These are phyloP conservation scores for Trichoderma guizhouense DNA, from an alignment of 2,329 filamentous ascomycete species.

Conservation along the genomic window DNA sequence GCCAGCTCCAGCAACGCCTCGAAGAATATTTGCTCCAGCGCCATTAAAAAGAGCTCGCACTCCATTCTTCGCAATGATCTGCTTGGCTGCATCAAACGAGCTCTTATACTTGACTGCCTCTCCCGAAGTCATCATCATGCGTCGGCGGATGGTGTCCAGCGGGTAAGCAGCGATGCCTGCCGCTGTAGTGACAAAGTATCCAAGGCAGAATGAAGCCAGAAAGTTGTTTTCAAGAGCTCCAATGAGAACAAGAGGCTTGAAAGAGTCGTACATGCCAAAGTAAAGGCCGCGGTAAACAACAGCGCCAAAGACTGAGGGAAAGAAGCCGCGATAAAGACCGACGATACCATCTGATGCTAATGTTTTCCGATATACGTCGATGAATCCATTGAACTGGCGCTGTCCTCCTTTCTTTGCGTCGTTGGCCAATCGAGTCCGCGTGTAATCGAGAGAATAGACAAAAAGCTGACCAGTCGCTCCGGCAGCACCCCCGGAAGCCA, in stretches of 20 bases:
- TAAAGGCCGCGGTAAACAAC: neutral
- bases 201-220: neutral
- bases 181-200: neutral
- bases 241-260: neutral
- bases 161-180: neutral
- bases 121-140: conserved; percentile 5
- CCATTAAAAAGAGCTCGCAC: neutral
- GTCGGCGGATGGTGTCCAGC: neutral
- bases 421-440: neutral
- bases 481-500: neutral
- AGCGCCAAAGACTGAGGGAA: neutral
- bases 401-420: neutral
- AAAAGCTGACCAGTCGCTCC: neutral
- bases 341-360: neutral
- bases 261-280: conserved; percentile 9
- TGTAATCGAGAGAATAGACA: conserved; percentile 6
- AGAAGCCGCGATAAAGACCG: conserved; percentile 7
- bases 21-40: neutral
- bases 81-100: neutral
- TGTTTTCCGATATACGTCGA: conserved; percentile 4
- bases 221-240: conserved; percentile 1
- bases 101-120: conserved; percentile 3
- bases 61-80: neutral
- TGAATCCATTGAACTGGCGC: conserved; percentile 1
- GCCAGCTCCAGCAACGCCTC: neutral